Conservation (phyloP, 768 basidiomycete genomes). For the Tulasnella sp. region DNA sequence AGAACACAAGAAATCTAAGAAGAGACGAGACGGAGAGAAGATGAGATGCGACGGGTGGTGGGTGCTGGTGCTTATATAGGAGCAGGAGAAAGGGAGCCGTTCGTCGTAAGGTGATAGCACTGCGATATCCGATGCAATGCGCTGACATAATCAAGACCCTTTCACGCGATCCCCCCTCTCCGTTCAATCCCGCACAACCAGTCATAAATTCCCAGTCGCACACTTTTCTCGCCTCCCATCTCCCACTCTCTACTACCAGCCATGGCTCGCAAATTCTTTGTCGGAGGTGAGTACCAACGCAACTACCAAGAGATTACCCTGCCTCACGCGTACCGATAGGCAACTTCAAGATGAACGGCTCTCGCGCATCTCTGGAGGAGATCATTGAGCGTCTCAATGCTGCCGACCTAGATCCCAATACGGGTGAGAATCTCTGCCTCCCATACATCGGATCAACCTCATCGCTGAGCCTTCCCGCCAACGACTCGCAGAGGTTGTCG, state of each 20-base stretch:
- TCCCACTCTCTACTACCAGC: constrained; percentile 16
- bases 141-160: neutral
- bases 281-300: constrained; percentile 40
- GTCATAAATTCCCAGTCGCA: neutral
- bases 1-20: neutral
- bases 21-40: neutral
- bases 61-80: neutral
- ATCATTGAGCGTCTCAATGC: constrained; percentile 64
- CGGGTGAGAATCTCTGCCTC: constrained; percentile 39
- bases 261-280: constrained; percentile 82
- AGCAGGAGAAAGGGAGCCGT: neutral
- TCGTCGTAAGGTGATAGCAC: neutral
- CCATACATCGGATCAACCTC: constrained; percentile 15
- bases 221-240: neutral
- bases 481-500: constrained; percentile 62
- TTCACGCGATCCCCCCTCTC: constrained; percentile 1
- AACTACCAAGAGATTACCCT: neutral
- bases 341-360: constrained; percentile 95
- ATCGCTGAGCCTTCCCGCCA: neutral
- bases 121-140: neutral
- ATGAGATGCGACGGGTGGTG: neutral
- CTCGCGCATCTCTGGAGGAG: constrained; percentile 46
- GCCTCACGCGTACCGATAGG: constrained; percentile 25
- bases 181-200: neutral
- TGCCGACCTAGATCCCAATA: constrained; percentile 60